Evolutionary conservation across 169 alveolate genomes (phyloP).

Genomic region (Babesia bigemina): DNA sequence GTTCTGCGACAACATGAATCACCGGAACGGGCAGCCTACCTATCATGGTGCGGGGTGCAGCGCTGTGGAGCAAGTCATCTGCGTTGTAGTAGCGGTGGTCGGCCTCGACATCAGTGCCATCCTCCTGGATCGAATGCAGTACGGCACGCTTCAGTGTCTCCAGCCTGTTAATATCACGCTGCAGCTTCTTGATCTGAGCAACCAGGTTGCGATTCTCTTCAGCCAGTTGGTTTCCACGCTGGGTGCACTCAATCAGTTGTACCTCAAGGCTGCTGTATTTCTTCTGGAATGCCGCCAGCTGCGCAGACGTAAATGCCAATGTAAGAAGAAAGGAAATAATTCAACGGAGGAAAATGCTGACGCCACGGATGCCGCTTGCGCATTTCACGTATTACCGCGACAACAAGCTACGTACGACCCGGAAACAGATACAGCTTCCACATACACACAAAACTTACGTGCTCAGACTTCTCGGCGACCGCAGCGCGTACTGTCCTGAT

Average conservation of each 20-base stretch:
- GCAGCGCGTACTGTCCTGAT: conserved; percentile 78
- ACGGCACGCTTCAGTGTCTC: conserved; percentile 83
- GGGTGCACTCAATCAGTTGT: conserved; percentile 82
- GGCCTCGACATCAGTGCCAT: conserved; percentile 68
- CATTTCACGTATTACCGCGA: not conserved
- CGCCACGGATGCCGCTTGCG: not conserved
- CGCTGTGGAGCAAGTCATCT: conserved; percentile 50
- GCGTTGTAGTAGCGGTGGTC: conserved; percentile 32
- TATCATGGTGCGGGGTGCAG: conserved; percentile 38
- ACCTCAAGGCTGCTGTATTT: conserved; percentile 82
- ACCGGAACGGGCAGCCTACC: conserved; percentile 9
- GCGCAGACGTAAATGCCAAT: not conserved
- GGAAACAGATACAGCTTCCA: not conserved
- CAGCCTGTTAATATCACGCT: conserved; percentile 80
- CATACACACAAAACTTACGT: conserved; percentile 51
- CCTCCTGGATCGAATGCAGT: conserved; percentile 83
- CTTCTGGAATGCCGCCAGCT: conserved; percentile 81
- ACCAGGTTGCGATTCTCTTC: conserved; percentile 84
- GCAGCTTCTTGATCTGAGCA: conserved; percentile 78
- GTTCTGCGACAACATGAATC: not conserved
- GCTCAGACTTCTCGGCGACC: conserved; percentile 80
- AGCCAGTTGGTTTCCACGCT: conserved; percentile 82
- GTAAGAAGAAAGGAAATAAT: not conserved
- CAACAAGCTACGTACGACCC: not conserved
- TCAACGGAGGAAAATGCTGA: not conserved